Base-by-base conservation (phyloP, 2,329 filamentous ascomycete genomes). In the Amauroascus niger region DNA sequence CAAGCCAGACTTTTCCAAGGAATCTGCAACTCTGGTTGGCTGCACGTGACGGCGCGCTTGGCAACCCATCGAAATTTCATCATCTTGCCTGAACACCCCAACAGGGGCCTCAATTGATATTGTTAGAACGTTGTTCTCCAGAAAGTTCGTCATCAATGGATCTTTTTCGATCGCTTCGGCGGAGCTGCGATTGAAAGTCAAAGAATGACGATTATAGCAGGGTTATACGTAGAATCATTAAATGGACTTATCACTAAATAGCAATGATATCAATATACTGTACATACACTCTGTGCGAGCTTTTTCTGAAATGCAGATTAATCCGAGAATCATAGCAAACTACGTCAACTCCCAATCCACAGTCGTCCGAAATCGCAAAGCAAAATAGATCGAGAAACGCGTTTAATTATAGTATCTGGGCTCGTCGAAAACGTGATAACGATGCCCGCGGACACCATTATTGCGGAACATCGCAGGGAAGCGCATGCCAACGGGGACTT, bases 401-500 rank as follows among this genome's bases (percentile, higher is more conserved):
- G 9, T 16, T 63, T 65, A 74, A 55, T 70, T 65, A 67, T 70
- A 76, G 59, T 93, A 95, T 67, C 87, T 79, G 48, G 89, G 90
- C 73, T 94, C 88, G 61, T 95, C 79, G 71, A 98, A 97, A 28
- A 97, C 93, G 69, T 98, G 93, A 70, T 97, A 98, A 57, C 78
- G 74, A 71, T 98, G 93, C 3, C 88, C 93, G 56, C 93, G 78
- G 4, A 95, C 88, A 45, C 93, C 93, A 59, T 90, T 71, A 0
- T 89, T 91, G 60, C 80, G 82, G 73, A 98, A 96, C 68, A 93
- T 67, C 13, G 78, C 78, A 1, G 93, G 93, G 77, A 97, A 98
- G 56, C 86, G 79, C 74, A 83, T 81, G 13, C 87, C 89, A 57
- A 80, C 76, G 0, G 87, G 83, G 1, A 97, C 81, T 57, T 89